Conservation (phyloP, 2,329 filamentous ascomycete genomes). For the Geosmithia flava region DNA sequence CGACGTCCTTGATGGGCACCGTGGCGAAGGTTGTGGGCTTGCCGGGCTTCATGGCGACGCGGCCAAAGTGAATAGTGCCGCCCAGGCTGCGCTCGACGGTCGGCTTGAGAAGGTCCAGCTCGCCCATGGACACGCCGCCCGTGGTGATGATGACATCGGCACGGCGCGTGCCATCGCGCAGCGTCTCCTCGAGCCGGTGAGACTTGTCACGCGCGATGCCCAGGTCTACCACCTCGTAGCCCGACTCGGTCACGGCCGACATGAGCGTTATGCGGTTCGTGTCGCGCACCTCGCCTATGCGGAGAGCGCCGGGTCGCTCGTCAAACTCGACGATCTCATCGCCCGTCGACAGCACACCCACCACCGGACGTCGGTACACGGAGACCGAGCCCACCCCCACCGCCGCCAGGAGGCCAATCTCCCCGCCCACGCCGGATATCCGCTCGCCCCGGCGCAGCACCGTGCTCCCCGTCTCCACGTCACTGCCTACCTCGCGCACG, state of each 20-base stretch:
- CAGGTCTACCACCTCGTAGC: constrained; percentile 71
- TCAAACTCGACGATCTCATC: constrained; percentile 82
- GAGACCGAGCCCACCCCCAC: constrained; percentile 62
- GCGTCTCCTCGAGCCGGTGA: constrained; percentile 60
- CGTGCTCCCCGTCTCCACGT: constrained; percentile 56
- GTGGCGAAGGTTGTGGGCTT: constrained; percentile 97
- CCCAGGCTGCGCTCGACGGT: constrained; percentile 84
- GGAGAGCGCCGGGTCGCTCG: constrained; percentile 41
- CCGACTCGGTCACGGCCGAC: constrained; percentile 60
- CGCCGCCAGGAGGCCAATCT: constrained; percentile 80
- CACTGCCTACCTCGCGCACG: constrained; percentile 81
- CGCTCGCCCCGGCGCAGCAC: constrained; percentile 69
- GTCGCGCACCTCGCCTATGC: constrained; percentile 78
- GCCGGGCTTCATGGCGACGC: constrained; percentile 94
- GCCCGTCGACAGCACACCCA: constrained; percentile 86
- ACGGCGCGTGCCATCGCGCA: constrained; percentile 61
- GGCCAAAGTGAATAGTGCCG: constrained; percentile 90
- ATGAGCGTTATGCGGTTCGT: constrained; percentile 85
- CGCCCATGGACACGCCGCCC: constrained; percentile 94
- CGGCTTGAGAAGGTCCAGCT: constrained; percentile 90
- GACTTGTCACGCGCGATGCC: constrained; percentile 72
- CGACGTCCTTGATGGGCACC: constrained; percentile 48
- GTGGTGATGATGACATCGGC: constrained; percentile 83
- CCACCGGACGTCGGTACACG: constrained; percentile 62
- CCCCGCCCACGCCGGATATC: constrained; percentile 79